Percentiles rank a stretch among this genome's conserved stretches.
Conservation (phyloP, 306 rosid genomes). For the Fragaria vesca region DNA sequence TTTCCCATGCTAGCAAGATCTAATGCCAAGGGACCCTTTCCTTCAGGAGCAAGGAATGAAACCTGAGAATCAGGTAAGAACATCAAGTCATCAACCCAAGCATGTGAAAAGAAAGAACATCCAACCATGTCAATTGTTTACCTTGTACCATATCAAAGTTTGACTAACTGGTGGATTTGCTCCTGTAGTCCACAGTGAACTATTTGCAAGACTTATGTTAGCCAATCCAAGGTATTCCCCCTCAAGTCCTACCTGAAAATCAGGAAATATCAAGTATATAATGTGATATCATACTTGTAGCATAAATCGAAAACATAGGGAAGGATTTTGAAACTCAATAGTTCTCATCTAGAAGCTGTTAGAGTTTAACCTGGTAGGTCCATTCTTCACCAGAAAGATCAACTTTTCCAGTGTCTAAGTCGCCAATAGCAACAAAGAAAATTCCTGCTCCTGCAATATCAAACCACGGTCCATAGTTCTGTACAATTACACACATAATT, state of each 20-base stretch:
- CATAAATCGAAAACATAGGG: background rate
- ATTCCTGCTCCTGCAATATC: slow-evolving; percentile 26
- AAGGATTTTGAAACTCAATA: background rate
- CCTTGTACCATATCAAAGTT: slow-evolving; percentile 24
- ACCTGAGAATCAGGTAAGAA: slow-evolving; percentile 13
- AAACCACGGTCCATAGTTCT: slow-evolving; percentile 18
- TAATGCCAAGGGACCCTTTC: slow-evolving; percentile 17
- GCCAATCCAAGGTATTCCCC: slow-evolving; percentile 19
- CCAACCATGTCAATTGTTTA: background rate
- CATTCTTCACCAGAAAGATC: slow-evolving; percentile 21
- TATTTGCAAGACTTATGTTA: slow-evolving; percentile 13
- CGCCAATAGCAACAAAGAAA: slow-evolving; percentile 10
- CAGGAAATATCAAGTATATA: background rate
- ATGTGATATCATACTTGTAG: background rate
- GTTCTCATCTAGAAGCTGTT: background rate
- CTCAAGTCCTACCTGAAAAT: slow-evolving; percentile 16
- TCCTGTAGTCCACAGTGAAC: slow-evolving; percentile 19
- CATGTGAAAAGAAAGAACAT: background rate
- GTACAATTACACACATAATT: background rate
- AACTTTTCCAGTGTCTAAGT: slow-evolving; percentile 7
- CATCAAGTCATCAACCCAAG: slow-evolving; percentile 2
- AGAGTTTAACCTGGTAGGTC: slow-evolving; percentile 12
- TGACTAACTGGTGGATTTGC: slow-evolving; percentile 14
- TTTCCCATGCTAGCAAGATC: slow-evolving; percentile 25
- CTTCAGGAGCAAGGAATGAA: slow-evolving; percentile 12